A percentile compares a stretch with the other conserved stretches of the same genome.
phyloP scores from a whole-genome alignment of 1,284 basidiomycete species.

The Heterobasidion parviporum region DNA sequence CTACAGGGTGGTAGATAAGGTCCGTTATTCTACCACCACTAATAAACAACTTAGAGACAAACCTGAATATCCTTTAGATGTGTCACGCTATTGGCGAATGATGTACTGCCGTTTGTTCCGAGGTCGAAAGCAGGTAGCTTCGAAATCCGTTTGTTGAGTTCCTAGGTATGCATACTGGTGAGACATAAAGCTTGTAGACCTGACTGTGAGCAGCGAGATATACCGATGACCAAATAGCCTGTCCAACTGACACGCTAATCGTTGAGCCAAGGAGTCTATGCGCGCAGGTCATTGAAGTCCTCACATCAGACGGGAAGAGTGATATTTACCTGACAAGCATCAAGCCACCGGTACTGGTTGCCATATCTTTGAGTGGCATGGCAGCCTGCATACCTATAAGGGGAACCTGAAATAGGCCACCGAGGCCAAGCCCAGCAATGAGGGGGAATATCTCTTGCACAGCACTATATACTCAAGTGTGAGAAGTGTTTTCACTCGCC shows the following conservation, averaged over 20 bases:
- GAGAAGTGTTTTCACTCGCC: neutral
- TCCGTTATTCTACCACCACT: neutral
- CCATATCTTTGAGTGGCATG: conserved; percentile 79
- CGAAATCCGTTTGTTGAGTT: conserved; percentile 38
- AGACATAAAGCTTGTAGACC: neutral
- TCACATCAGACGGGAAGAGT: conserved; percentile 50
- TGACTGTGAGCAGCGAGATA: conserved; percentile 3
- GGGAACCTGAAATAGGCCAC: conserved; percentile 61
- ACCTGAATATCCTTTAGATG: conserved; percentile 48
- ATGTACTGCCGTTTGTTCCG: conserved; percentile 35
- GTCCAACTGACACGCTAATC: conserved; percentile 65
- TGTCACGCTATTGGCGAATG: conserved; percentile 46
- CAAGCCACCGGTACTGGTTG: conserved; percentile 49
- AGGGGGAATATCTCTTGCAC: conserved; percentile 58
- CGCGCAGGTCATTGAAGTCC: conserved; percentile 35
- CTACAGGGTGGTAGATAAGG: conserved; percentile 24
- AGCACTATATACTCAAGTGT: conserved; percentile 15
- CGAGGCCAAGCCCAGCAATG: conserved; percentile 53
- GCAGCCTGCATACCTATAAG: conserved; percentile 70
- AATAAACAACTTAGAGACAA: conserved; percentile 8
- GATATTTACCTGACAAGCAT: neutral
- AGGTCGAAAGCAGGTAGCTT: conserved; percentile 38
- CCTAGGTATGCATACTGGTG: neutral
- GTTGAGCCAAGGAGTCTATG: conserved; percentile 50
- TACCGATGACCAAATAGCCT: conserved; percentile 57